A percentile compares a stretch with the other conserved stretches of the same genome.
phyloP scores from a whole-genome alignment of 1,139 yeast genomes.

The Sugiyamaella xylanicola region DNA sequence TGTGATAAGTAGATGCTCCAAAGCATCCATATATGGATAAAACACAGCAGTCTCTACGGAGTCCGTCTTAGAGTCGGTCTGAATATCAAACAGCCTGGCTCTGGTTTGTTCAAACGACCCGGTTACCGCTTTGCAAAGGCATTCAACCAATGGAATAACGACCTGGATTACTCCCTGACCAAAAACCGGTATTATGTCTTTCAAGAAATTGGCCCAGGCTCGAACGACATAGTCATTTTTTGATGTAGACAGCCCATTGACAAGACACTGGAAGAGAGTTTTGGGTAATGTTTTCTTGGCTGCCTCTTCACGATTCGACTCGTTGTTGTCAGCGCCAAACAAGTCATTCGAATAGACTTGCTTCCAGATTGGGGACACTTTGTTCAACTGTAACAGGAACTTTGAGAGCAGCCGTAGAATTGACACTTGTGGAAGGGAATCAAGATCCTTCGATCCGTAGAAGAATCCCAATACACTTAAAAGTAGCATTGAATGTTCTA shows the following conservation, averaged over 20 bases:
- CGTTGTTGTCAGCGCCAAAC: slow-evolving; percentile 4
- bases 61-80: not conserved
- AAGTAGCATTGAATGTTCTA: slow-evolving; percentile 22
- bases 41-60: slow-evolving; percentile 9
- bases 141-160: slow-evolving; percentile 52
- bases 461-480: slow-evolving; percentile 23
- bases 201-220: slow-evolving; percentile 52
- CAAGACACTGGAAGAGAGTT: slow-evolving; percentile 19
- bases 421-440: slow-evolving; percentile 24
- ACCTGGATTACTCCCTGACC: slow-evolving; percentile 57
- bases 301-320: not conserved
- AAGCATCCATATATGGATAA: slow-evolving; percentile 51
- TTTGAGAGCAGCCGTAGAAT: slow-evolving; percentile 26
- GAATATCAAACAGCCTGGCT: slow-evolving; percentile 18
- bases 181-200: slow-evolving; percentile 51
- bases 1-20: slow-evolving; percentile 62
- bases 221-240: slow-evolving; percentile 18
- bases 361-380: slow-evolving; percentile 19
- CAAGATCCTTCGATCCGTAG: slow-evolving; percentile 18
- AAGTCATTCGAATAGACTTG: slow-evolving; percentile 14
- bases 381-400: slow-evolving; percentile 7
- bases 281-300: slow-evolving; percentile 12
- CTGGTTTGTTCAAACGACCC: slow-evolving; percentile 42
- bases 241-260: slow-evolving; percentile 18
- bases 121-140: slow-evolving; percentile 53